Evolutionary conservation across 2,329 filamentous ascomycete species (phyloP).

Genomic region (Cladosporium oxysporum): DNA sequence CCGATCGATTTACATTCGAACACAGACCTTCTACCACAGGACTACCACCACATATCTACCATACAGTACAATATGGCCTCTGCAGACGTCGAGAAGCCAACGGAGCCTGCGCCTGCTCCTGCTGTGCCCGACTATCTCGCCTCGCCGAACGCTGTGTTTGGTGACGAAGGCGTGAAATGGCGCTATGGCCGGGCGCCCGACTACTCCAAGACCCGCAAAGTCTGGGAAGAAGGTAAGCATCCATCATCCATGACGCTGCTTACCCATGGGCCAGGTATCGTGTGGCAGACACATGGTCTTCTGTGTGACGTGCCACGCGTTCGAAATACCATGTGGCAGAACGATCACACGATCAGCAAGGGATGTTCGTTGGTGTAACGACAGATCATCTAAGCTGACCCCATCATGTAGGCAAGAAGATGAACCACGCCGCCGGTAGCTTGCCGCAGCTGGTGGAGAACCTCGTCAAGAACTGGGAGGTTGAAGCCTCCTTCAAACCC

Average conservation of each 20-base stretch:
- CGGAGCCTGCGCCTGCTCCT: slow-evolving; percentile 36
- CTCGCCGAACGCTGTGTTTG: slow-evolving; percentile 60
- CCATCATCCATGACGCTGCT: neutral
- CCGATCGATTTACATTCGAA: neutral
- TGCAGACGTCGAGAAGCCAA: slow-evolving; percentile 30
- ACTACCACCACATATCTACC: neutral
- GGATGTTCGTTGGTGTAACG: slow-evolving; percentile 13
- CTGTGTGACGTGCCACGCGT: neutral
- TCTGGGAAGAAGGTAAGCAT: slow-evolving; percentile 59
- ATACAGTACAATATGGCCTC: slow-evolving; percentile 33
- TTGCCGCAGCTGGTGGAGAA: slow-evolving; percentile 66
- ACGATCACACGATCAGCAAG: slow-evolving; percentile 6
- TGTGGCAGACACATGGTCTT: slow-evolving; percentile 9
- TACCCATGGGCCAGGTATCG: neutral
- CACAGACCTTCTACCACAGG: neutral
- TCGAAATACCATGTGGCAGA: slow-evolving; percentile 3
- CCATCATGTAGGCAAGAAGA: slow-evolving; percentile 54
- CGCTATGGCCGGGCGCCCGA: slow-evolving; percentile 62
- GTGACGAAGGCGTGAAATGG: slow-evolving; percentile 58
- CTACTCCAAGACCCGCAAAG: slow-evolving; percentile 63
- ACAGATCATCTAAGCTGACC: slow-evolving; percentile 12
- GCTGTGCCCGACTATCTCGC: slow-evolving; percentile 59
- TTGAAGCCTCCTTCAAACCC: slow-evolving; percentile 69
- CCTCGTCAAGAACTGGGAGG: slow-evolving; percentile 73
- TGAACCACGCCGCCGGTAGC: slow-evolving; percentile 57